Base-by-base conservation (phyloP, 139 green algal genomes). In the Haematococcus lacustris region DNA sequence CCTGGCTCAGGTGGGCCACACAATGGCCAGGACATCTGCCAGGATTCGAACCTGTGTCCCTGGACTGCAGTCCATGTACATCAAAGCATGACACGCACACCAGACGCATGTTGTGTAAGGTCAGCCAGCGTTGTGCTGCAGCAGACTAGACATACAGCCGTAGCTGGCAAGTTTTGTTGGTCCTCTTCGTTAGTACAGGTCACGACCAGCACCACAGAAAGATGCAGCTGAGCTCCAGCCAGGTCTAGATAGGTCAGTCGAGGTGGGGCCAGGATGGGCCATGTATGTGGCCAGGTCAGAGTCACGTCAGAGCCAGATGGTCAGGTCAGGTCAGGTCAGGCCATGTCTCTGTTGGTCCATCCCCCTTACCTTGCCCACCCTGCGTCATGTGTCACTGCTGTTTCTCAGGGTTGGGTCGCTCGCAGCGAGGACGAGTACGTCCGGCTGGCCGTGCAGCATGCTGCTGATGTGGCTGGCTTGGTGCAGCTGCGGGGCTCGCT, bases 401-500 rank as follows among this genome's bases (percentile, higher is more conserved):
- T 3, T 38, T 25, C 3, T 60, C 64, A 76, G 0, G 77, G 86
- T 28, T 98, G 92, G 87, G 86, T 97, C 51, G 91, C 92, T 0
- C 9, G 40, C 38, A 87, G 62, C 38, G 74, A 88, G 57, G 84
- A 96, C 21, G 81, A 96, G 71, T 98, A 98, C 60, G 80, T 98
- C 3, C 28, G 78, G 2, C 74, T 91, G 5, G 89, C 91, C 0
- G 77, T 91, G 26, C 30, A 66, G 26, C 76, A 88, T 30, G 87
- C 88, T 0, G 43, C 53, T 0, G 78, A 96, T 66, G 38, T 71
- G 1, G 13, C 77, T 3, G 51, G 62, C 1, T 75, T 98, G 57
- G 73, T 80, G 1, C 39, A 69, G 50, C 76, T 98, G 39, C 82
- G 95, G 0, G 47, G 35, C 9, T 43, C 34, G 0, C 85, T 98